Evolutionary conservation across 345 rosid genomes (phyloP).

Genomic region (Linum usitatissimum): DNA sequence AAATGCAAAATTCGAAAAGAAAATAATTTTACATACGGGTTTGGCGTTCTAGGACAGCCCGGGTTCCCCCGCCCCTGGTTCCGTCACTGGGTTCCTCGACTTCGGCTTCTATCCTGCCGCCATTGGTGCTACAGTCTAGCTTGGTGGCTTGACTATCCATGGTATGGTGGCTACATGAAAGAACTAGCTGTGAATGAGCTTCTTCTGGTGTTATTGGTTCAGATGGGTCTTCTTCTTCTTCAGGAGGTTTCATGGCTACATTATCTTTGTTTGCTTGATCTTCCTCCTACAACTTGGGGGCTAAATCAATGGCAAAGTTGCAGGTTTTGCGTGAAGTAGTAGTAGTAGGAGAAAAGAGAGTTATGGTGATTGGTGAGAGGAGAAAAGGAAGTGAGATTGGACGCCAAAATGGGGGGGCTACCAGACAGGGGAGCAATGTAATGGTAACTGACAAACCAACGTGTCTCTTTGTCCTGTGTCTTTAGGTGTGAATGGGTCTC

Average conservation of each 20-base stretch:
- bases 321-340: too few species aligned
- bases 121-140: not conserved
- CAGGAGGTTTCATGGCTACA: not conserved
- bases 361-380: not conserved
- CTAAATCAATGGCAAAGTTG: not conserved
- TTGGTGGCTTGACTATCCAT: not conserved
- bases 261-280: not conserved
- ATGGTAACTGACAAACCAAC: not conserved
- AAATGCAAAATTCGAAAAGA: too few species aligned
- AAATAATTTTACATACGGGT: too few species aligned
- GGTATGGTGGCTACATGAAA: not conserved
- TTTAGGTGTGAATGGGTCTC: not conserved
- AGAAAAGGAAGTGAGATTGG: not conserved
- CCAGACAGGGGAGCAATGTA: not conserved
- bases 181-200: not conserved
- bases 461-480: not conserved
- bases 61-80: too few species aligned
- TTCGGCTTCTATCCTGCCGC: not conserved
- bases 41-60: too few species aligned
- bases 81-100: not conserved
- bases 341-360: not conserved
- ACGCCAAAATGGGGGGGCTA: not conserved
- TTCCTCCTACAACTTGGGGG: not conserved
- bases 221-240: not conserved
- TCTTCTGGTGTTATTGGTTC: not conserved